Base-by-base conservation (phyloP, 2,329 filamentous ascomycete species). In the Aspergillus pseudoviridinutans region DNA sequence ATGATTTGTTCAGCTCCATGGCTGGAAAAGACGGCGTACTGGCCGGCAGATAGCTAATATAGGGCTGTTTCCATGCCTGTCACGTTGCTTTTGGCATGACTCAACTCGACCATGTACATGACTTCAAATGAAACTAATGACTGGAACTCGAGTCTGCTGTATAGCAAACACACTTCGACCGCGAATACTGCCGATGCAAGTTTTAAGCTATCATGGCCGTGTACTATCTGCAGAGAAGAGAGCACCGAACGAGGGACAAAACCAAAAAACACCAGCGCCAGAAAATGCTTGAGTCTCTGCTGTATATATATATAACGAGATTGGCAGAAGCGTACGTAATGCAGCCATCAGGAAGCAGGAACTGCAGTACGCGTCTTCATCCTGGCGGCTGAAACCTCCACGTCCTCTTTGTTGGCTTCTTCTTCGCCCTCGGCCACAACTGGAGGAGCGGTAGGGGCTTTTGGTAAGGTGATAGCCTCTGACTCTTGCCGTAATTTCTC, bases 401-500 rank as follows among this genome's bases (percentile, higher is more conserved):
- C 67, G 55, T 66, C 72, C 57, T 67, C 68, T 51, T 64, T 70
- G 56, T 70, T 63, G 9, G 49, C 41, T 24, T 64, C 60, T 56
- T 66, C 68, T 24, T 69, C 65, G 42, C 63, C 53, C 57, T 71
- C 68, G 14, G 62, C 38, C 24, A 69, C 65, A 55, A 67, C 68
- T 24, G 68, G 68, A 6, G 73, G 62, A 32, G 66, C 61, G n/a
- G 64, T 68, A 14, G 78, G 77, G n/a, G 64, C 71, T 61, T 73
- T 68, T 10, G 78, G 77, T 25, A 79, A 62, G 20, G 68, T 64
- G 38, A 66, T 61, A 5, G 72, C 72, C 25, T 67, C 62, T 29
- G 86, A 73, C 68, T 92, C 86, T 44, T 80, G 80, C 73, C 92
- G 89, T 63, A 99, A 81, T 1, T 87, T 88, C 55, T 90, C 91